Evolutionary conservation across 2,329 filamentous ascomycete species (phyloP).

Genomic region (Microsporum audouinii): DNA sequence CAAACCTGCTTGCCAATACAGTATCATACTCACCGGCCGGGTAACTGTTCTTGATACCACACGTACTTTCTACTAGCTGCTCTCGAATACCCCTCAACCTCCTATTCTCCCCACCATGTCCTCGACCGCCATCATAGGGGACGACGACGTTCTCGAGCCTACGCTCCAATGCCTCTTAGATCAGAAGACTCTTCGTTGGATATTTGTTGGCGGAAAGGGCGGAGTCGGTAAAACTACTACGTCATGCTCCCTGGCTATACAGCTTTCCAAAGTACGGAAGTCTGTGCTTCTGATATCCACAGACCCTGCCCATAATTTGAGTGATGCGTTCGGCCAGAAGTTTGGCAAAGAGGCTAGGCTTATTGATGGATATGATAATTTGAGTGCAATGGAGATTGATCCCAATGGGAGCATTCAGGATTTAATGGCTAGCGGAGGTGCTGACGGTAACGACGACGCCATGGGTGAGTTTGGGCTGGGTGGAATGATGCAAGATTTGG

Average conservation of each 20-base stretch:
- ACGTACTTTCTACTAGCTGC: background rate
- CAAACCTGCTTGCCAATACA: background rate
- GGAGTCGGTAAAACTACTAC: constrained; percentile 99
- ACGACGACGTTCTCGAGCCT: constrained; percentile 76
- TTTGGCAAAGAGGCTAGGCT: constrained; percentile 97
- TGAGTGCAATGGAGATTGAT: constrained; percentile 98
- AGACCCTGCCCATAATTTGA: constrained; percentile 94
- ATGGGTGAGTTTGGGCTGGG: constrained; percentile 64
- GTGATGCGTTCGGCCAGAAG: constrained; percentile 96
- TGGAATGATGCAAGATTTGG: constrained; percentile 97
- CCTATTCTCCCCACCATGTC: constrained; percentile 21
- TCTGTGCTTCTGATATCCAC: constrained; percentile 96
- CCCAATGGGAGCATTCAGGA: constrained; percentile 97
- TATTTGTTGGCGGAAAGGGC: constrained; percentile 97
- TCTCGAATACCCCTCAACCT: background rate
- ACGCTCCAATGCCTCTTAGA: constrained; percentile 89
- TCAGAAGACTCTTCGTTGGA: constrained; percentile 92
- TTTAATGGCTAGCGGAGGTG: constrained; percentile 65
- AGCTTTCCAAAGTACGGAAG: constrained; percentile 87
- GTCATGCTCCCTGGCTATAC: constrained; percentile 94
- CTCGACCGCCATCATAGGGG: constrained; percentile 43
- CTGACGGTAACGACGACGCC: constrained; percentile 49
- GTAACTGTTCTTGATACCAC: background rate
- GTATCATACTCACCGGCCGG: background rate
- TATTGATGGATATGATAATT: constrained; percentile 80